phyloP scores from a whole-genome alignment of 2,329 filamentous ascomycete species.

The Emmonsia crescens region DNA sequence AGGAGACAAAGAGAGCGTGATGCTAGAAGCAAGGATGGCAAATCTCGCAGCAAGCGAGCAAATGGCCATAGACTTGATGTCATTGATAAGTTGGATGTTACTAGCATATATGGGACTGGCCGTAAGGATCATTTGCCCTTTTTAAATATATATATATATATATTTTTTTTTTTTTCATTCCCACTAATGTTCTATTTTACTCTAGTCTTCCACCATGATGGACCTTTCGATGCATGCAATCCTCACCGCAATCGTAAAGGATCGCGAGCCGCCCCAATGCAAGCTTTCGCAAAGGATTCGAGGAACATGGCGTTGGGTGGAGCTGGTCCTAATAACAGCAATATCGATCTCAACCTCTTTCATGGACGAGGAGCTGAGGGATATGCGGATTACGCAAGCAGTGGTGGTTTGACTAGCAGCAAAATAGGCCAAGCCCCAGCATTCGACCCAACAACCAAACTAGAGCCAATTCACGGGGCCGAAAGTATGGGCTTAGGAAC shows the following conservation, averaged over 20 bases:
- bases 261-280: conserved; percentile 78
- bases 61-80: conserved; percentile 55
- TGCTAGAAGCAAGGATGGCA: conserved; percentile 29
- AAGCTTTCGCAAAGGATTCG: conserved; percentile 87
- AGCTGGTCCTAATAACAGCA: conserved; percentile 68
- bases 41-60: conserved; percentile 27
- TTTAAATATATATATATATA: background rate
- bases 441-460: conserved; percentile 58
- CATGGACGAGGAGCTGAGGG: conserved; percentile 79
- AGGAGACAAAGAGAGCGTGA: conserved; percentile 42
- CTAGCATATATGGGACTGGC: conserved; percentile 87
- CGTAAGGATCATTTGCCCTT: conserved; percentile 46
- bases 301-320: conserved; percentile 88
- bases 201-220: conserved; percentile 91
- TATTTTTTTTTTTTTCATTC: background rate
- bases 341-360: conserved; percentile 77
- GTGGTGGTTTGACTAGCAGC: conserved; percentile 23
- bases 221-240: conserved; percentile 92
- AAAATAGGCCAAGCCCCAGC: conserved; percentile 28
- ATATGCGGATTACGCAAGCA: conserved; percentile 62
- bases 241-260: conserved; percentile 84
- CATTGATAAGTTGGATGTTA: conserved; percentile 94
- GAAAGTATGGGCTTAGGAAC: conserved; percentile 78
- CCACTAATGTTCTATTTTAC: conserved; percentile 2
- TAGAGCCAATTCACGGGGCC: conserved; percentile 70